Percentiles rank a stretch among this genome's conserved stretches.
These are phyloP conservation scores for Trichocladium antarcticum DNA, from an alignment of 495 filamentous ascomycete species.

Conservation along the genomic window DNA sequence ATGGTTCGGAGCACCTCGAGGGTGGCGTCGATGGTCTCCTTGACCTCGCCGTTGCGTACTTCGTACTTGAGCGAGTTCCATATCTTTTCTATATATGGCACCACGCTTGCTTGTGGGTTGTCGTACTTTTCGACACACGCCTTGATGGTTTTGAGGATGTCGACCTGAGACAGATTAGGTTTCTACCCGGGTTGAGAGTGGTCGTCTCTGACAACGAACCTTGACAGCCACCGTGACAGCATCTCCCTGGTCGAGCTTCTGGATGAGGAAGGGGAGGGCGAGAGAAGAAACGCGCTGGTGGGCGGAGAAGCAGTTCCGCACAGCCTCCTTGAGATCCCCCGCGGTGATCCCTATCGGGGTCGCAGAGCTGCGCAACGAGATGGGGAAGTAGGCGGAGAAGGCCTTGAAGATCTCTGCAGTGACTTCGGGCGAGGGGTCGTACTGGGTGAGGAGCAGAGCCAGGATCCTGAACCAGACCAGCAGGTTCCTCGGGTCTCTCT, in stretches of 20 bases:
- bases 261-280: conserved; percentile 36
- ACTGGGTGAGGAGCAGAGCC: conserved; percentile 28
- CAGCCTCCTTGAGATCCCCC: conserved; percentile 37
- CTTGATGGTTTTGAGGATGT: conserved; percentile 40
- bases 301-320: conserved; percentile 39
- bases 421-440: conserved; percentile 32
- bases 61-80: conserved; percentile 49
- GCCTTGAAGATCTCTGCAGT: conserved; percentile 36
- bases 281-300: conserved; percentile 30
- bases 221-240: conserved; percentile 42
- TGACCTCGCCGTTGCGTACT: conserved; percentile 44
- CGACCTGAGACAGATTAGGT: conserved; percentile 23
- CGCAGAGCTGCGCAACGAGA: conserved; percentile 36
- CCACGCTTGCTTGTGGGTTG: conserved; percentile 28
- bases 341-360: conserved; percentile 35
- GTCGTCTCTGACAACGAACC: conserved; percentile 8
- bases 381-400: conserved; percentile 44
- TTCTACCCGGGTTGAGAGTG: background rate
- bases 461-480: conserved; percentile 40
- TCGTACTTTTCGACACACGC: conserved; percentile 37
- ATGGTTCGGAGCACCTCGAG: conserved; percentile 38
- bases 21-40: conserved; percentile 39
- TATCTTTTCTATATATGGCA: conserved; percentile 34
- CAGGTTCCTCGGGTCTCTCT: conserved; percentile 41
- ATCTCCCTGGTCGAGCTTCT: conserved; percentile 42